Base-by-base conservation (phyloP, 1,284 basidiomycete species). In the Ustilago loliicola region DNA sequence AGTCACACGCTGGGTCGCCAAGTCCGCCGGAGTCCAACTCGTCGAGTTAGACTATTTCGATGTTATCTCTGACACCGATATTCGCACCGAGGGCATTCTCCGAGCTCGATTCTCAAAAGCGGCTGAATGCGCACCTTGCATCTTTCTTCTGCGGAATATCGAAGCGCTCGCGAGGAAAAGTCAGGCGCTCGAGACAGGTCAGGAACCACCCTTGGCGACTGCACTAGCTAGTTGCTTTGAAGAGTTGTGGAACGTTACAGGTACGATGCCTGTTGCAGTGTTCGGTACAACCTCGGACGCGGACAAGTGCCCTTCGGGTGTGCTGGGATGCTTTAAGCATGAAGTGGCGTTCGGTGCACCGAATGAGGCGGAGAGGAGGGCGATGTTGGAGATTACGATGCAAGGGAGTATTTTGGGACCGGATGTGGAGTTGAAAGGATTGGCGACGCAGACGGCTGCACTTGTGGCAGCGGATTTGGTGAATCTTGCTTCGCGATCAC, bases 371-470 rank as follows among this genome's bases (percentile, higher is more conserved):
- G 92, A 94, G 77, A 89, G 96, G 59, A 87, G 90, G 53, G 88
- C 89, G 38, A 92, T 95, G 55, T 87, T 96, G 19, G 76, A 88
- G 5, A 88, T 88, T 7, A 76, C 91, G 17, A 87, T 94, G 6
- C 72, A 84, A 1, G 86, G 87, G 5, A 86, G 87, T 30, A 72
- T 85, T 0, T 83, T 96, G 29, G 91, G 92, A 0, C 90, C 92
- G 0, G 97, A 99, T 87, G 92, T 97, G 0, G 92, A 92, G 13
- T 77, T 96, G 29, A 87, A 88, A 52, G 87, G 88, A 17, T 85
- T 99, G 5, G 95, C 97, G 3, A 91, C 91, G 4, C 94, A 97
- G 85, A 97, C 96, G 2, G 97, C 97, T 9, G 95, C 95, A 1
- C 89, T 99, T 11, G 91, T 95, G 40, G 93, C 95, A 1, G 90